Evolutionary conservation across 2,329 filamentous ascomycete species (phyloP).

Genomic region (Alternaria sp.): DNA sequence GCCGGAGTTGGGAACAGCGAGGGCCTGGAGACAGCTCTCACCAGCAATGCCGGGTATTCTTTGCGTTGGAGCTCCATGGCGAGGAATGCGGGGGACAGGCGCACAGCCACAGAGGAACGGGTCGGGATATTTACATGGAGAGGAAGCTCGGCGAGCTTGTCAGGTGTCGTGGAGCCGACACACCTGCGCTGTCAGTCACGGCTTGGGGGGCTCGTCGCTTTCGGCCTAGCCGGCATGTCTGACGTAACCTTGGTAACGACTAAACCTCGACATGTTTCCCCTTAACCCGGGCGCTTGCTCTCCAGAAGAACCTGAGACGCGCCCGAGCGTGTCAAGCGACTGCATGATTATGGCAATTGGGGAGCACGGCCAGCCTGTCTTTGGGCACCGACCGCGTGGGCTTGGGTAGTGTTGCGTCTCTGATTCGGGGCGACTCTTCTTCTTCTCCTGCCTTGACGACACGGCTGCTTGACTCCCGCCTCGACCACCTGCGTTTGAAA

Average conservation of each 20-base stretch:
- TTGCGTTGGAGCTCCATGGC: constrained; percentile 74
- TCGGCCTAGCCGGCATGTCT: constrained; percentile 31
- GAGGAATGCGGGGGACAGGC: constrained; percentile 28
- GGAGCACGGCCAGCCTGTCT: background rate
- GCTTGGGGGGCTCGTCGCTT: constrained; percentile 37
- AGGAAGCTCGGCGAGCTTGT: constrained; percentile 34
- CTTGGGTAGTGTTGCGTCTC: constrained; percentile 17
- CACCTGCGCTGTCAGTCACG: constrained; percentile 44
- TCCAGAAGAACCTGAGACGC: constrained; percentile 5
- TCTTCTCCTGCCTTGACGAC: constrained; percentile 13
- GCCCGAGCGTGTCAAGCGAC: constrained; percentile 2
- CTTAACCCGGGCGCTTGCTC: background rate
- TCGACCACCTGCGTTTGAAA: background rate
- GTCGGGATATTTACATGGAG: constrained; percentile 44
- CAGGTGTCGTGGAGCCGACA: constrained; percentile 44
- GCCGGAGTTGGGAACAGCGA: constrained; percentile 32
- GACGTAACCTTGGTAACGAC: constrained; percentile 30
- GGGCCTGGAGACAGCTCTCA: constrained; percentile 56
- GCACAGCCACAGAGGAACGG: constrained; percentile 39
- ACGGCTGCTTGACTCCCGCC: constrained; percentile 5
- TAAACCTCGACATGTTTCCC: constrained; percentile 4
- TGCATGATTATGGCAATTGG: constrained; percentile 1
- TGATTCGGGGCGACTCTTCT: constrained; percentile 16
- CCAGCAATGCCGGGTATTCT: constrained; percentile 95
- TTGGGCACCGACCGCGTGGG: constrained; percentile 13